Conservation (phyloP, 1,284 basidiomycete genomes). For the Sporisorium sorghi region DNA sequence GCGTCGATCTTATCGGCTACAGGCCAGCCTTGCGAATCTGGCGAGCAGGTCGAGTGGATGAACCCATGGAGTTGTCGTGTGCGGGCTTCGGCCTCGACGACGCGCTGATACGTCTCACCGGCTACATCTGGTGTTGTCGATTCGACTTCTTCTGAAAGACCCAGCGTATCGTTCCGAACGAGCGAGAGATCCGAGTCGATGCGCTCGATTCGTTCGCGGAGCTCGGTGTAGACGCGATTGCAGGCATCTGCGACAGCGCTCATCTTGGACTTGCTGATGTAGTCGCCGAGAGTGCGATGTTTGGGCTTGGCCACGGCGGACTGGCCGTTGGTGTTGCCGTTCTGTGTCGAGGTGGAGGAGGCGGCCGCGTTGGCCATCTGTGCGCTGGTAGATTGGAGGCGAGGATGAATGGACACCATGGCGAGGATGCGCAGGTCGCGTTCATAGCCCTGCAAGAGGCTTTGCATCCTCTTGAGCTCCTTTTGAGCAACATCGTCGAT, state of each 20-base stretch:
- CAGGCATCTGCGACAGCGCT: slow-evolving; percentile 59
- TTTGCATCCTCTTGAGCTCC: slow-evolving; percentile 61
- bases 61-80: slow-evolving; percentile 38
- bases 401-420: slow-evolving; percentile 60
- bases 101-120: slow-evolving; percentile 55
- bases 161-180: slow-evolving; percentile 51
- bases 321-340: slow-evolving; percentile 19
- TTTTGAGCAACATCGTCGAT: slow-evolving; percentile 45
- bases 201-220: slow-evolving; percentile 45
- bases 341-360: slow-evolving; percentile 23
- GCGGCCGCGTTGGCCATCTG: slow-evolving; percentile 29
- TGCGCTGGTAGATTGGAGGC: slow-evolving; percentile 39
- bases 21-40: slow-evolving; percentile 61
- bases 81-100: slow-evolving; percentile 38
- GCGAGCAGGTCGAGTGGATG: slow-evolving; percentile 51
- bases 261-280: slow-evolving; percentile 58
- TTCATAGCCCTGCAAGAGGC: slow-evolving; percentile 60
- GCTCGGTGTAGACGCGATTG: slow-evolving; percentile 41
- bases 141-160: slow-evolving; percentile 54
- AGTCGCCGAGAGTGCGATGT: slow-evolving; percentile 60
- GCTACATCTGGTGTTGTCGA: slow-evolving; percentile 52
- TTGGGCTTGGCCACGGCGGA: slow-evolving; percentile 20
- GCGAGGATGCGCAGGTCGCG: slow-evolving; percentile 57
- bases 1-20: slow-evolving; percentile 55
- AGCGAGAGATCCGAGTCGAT: slow-evolving; percentile 43